Percentiles rank a stretch among this genome's conserved stretches.
These are phyloP conservation scores for Fonsecaea pugnacius DNA, from an alignment of 2,329 filamentous ascomycete genomes.

Conservation along the genomic window DNA sequence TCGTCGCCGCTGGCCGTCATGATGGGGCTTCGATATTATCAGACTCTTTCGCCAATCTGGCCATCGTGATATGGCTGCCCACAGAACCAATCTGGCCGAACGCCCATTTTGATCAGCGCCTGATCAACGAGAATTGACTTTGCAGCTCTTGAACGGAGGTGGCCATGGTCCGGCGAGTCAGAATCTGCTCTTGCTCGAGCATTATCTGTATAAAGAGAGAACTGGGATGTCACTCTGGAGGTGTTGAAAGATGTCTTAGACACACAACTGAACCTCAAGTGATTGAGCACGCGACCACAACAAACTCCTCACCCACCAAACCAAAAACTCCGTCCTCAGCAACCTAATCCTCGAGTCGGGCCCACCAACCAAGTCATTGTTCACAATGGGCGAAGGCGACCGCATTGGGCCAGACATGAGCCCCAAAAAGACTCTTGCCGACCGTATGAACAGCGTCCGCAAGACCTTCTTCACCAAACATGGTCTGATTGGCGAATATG, in stretches of 20 bases:
- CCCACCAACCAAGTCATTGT: not conserved
- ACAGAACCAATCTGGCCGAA: constrained; percentile 10
- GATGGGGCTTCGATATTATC: not conserved
- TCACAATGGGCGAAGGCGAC: constrained; percentile 41
- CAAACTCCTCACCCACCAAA: not conserved
- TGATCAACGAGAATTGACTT: constrained; percentile 17
- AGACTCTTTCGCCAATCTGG: constrained; percentile 1
- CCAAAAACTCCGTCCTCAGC: not conserved
- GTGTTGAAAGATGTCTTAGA: not conserved
- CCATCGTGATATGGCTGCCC: constrained; percentile 5
- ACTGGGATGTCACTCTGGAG: not conserved
- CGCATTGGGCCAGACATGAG: constrained; percentile 49
- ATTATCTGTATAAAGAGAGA: constrained; percentile 21
- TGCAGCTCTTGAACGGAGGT: constrained; percentile 17
- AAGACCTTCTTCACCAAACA: constrained; percentile 55
- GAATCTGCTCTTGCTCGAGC: not conserved
- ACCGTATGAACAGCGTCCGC: constrained; percentile 41
- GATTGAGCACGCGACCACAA: constrained; percentile 7
- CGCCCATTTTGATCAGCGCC: constrained; percentile 20
- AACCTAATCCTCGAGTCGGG: not conserved
- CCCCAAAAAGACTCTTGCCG: constrained; percentile 45
- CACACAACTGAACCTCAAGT: not conserved
- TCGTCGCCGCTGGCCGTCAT: constrained; percentile 25
- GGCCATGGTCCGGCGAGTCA: constrained; percentile 22
- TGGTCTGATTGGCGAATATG: constrained; percentile 81